Conservation (phyloP, 2,329 filamentous ascomycete species). For the Hypoxylon sp. region DNA sequence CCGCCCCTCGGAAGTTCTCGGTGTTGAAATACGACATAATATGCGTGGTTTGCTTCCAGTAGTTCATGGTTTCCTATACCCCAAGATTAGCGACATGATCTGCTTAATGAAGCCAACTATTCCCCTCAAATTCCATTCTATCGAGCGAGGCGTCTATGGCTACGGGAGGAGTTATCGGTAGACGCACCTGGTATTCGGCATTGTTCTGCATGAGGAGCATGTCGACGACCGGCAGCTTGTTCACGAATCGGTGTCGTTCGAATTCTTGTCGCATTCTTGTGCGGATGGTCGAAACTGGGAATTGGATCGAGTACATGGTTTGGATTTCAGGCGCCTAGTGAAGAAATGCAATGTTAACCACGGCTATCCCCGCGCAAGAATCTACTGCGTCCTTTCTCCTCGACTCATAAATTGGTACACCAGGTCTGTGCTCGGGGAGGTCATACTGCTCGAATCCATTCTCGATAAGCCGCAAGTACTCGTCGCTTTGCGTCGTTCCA, state of each 20-base stretch:
- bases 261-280: slow-evolving; percentile 97
- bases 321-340: slow-evolving; percentile 92
- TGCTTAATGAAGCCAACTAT: not conserved
- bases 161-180: not conserved
- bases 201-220: slow-evolving; percentile 90
- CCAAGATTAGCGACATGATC: slow-evolving; percentile 21
- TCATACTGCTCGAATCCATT: slow-evolving; percentile 95
- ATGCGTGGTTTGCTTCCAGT: slow-evolving; percentile 97
- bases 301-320: slow-evolving; percentile 92
- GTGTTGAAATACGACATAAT: slow-evolving; percentile 96
- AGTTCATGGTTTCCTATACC: slow-evolving; percentile 92
- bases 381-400: not conserved
- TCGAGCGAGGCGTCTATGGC: not conserved
- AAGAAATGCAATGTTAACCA: slow-evolving; percentile 4
- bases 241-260: slow-evolving; percentile 92
- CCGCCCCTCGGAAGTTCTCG: slow-evolving; percentile 78
- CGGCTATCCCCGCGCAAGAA: too few species aligned
- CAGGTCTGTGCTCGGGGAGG: slow-evolving; percentile 12
- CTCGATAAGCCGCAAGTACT: slow-evolving; percentile 88
- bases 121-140: not conserved
- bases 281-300: slow-evolving; percentile 85
- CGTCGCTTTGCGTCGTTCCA: slow-evolving; percentile 87
- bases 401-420: slow-evolving; percentile 1
- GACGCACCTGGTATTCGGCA: slow-evolving; percentile 85
- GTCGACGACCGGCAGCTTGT: slow-evolving; percentile 86